These are phyloP conservation scores for Hygrophila difformis DNA, from an alignment of 257 asterid genomes.

Conservation along the genomic window DNA sequence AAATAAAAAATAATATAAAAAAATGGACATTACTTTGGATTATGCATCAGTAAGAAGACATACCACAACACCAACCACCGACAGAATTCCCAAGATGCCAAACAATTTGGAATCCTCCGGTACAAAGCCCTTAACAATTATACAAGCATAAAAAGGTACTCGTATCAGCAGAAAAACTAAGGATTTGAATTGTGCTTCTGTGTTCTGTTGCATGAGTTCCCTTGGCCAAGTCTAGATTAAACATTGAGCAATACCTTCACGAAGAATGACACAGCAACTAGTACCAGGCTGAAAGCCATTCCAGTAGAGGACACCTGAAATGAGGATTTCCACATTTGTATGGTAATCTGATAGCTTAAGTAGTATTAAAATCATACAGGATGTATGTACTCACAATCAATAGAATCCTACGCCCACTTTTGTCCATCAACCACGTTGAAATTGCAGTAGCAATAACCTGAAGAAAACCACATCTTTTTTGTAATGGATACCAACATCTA, in stretches of 20 bases:
- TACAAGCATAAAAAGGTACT: slow-evolving; percentile 5
- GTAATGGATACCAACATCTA: slow-evolving; percentile 5
- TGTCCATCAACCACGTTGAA: slow-evolving; percentile 91
- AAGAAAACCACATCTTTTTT: slow-evolving; percentile 8
- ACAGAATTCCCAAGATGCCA: slow-evolving; percentile 56
- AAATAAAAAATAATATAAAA: not conserved
- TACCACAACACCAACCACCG: slow-evolving; percentile 73
- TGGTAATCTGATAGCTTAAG: slow-evolving; percentile 9
- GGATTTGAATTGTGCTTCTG: not conserved
- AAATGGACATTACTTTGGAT: slow-evolving; percentile 1
- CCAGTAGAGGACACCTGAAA: slow-evolving; percentile 81
- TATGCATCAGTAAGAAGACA: slow-evolving; percentile 16
- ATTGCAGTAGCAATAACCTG: slow-evolving; percentile 94
- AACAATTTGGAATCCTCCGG: slow-evolving; percentile 36
- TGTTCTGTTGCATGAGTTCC: not conserved
- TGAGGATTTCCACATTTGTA: slow-evolving; percentile 6
- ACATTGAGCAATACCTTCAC: slow-evolving; percentile 43
- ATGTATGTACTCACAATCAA: slow-evolving; percentile 52
- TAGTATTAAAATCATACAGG: not conserved
- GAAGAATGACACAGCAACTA: slow-evolving; percentile 75
- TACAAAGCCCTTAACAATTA: slow-evolving; percentile 35
- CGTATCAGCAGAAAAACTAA: not conserved
- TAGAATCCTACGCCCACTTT: slow-evolving; percentile 87
- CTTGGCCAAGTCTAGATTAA: not conserved
- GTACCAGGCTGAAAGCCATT: slow-evolving; percentile 73